phyloP scores from a whole-genome alignment of 129 eudicot genomes.

The Scalesia atractyloides region DNA sequence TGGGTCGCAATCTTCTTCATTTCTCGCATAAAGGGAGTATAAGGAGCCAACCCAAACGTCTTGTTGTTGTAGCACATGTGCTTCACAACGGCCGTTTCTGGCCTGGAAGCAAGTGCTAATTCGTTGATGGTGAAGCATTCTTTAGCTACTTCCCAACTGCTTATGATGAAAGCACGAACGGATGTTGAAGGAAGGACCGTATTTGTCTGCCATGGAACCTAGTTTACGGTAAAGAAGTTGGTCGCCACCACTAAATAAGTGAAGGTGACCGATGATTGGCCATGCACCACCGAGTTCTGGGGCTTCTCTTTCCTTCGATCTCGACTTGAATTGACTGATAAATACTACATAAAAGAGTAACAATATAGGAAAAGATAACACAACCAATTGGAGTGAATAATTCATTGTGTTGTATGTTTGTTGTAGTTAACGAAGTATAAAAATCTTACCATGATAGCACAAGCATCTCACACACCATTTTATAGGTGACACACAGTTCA shows the following conservation, averaged over 20 bases:
- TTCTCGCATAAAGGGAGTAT: slow-evolving; percentile 30
- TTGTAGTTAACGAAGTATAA: too few relatives aligned
- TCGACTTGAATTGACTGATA: neutral
- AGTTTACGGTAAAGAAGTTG: slow-evolving; percentile 20
- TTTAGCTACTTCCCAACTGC: slow-evolving; percentile 23
- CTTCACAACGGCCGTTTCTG: slow-evolving; percentile 17
- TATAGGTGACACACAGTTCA: too few relatives aligned
- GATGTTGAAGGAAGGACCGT: slow-evolving; percentile 34
- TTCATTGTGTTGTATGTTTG: neutral
- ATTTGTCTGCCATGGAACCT: slow-evolving; percentile 31
- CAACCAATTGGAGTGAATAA: slow-evolving; percentile 4
- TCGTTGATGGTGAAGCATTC: slow-evolving; percentile 12
- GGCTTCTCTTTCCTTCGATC: neutral
- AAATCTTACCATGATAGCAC: too few relatives aligned
- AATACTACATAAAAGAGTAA: slow-evolving; percentile 1
- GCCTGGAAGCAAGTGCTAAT: slow-evolving; percentile 21
- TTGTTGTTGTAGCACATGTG: slow-evolving; percentile 31
- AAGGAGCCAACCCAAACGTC: slow-evolving; percentile 33
- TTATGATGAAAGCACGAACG: slow-evolving; percentile 22
- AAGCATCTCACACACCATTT: too few relatives aligned
- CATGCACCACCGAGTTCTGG: slow-evolving; percentile 31
- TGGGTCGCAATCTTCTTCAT: slow-evolving; percentile 30
- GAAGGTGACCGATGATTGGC: slow-evolving; percentile 44
- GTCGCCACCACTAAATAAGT: slow-evolving; percentile 9
- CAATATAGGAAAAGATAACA: neutral